Evolutionary conservation across 768 basidiomycete genomes (phyloP).

Genomic region (Astraeus odoratus): DNA sequence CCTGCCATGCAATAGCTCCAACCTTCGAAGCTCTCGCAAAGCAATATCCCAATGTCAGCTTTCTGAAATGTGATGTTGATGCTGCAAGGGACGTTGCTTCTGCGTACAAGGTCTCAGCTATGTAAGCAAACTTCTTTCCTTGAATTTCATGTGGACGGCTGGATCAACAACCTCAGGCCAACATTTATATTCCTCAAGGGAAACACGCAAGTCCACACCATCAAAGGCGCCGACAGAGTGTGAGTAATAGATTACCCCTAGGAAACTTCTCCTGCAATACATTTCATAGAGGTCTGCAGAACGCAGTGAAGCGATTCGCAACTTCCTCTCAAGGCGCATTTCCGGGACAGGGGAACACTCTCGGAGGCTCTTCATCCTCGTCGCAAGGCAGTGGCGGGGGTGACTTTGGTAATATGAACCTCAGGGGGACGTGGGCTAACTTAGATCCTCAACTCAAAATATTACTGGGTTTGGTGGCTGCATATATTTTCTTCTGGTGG

Average conservation of each 20-base stretch:
- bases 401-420: too few relatives aligned
- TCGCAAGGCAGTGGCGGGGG: constrained; percentile 27
- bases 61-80: constrained; percentile 81
- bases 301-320: constrained; percentile 48
- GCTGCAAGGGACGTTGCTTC: constrained; percentile 60
- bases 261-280: constrained; percentile 2
- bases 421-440: constrained; percentile 34
- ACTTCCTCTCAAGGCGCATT: constrained; percentile 41
- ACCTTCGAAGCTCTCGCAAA: constrained; percentile 63
- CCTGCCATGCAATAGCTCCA: constrained; percentile 80
- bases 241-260: constrained; percentile 28
- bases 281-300: constrained; percentile 49
- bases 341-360: constrained; percentile 65
- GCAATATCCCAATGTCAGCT: constrained; percentile 64
- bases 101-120: constrained; percentile 59
- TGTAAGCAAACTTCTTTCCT: constrained; percentile 38
- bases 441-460: constrained; percentile 66
- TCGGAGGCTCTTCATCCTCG: constrained; percentile 44
- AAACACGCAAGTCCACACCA: constrained; percentile 56
- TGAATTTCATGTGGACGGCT: background rate
- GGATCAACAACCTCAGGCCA: constrained; percentile 49
- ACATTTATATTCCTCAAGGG: constrained; percentile 78
- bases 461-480: constrained; percentile 52
- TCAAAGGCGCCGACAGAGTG: constrained; percentile 65
- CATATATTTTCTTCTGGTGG: constrained; percentile 54